Conservation (phyloP, 805 yeast species). For the Candida glaebosa region DNA sequence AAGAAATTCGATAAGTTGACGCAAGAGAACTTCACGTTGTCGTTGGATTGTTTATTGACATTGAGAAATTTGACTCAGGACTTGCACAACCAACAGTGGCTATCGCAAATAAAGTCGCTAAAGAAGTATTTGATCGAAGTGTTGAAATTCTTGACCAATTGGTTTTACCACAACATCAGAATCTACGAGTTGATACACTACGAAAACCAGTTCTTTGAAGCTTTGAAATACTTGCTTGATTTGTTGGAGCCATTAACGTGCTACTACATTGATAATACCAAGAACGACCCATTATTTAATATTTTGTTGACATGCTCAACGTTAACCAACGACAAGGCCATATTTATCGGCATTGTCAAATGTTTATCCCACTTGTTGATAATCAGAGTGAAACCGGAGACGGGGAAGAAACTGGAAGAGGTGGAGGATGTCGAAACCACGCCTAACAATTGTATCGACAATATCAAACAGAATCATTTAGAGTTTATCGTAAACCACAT, state of each 20-base stretch:
- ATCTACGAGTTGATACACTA: constrained; percentile 17
- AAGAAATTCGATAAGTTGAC: constrained; percentile 14
- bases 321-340: constrained; percentile 60
- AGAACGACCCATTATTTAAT: constrained; percentile 65
- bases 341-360: constrained; percentile 66
- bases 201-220: constrained; percentile 48
- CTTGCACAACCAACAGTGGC: constrained; percentile 71
- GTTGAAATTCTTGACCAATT: constrained; percentile 36
- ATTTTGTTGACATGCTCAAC: constrained; percentile 50
- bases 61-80: constrained; percentile 84
- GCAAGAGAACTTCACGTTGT: constrained; percentile 19
- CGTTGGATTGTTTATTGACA: constrained; percentile 54
- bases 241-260: constrained; percentile 81
- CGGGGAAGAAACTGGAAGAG: constrained; percentile 14
- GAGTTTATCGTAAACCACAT: constrained; percentile 56
- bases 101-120: constrained; percentile 54
- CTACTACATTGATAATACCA: constrained; percentile 70
- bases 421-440: constrained; percentile 12
- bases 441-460: constrained; percentile 38
- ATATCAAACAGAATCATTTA: constrained; percentile 37
- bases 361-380: constrained; percentile 75
- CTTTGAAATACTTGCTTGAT: constrained; percentile 67
- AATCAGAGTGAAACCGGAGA: constrained; percentile 38
- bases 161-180: constrained; percentile 25
- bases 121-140: constrained; percentile 44